These are phyloP conservation scores for Podaxis sp. DNA, from an alignment of 768 basidiomycete species.

Conservation along the genomic window DNA sequence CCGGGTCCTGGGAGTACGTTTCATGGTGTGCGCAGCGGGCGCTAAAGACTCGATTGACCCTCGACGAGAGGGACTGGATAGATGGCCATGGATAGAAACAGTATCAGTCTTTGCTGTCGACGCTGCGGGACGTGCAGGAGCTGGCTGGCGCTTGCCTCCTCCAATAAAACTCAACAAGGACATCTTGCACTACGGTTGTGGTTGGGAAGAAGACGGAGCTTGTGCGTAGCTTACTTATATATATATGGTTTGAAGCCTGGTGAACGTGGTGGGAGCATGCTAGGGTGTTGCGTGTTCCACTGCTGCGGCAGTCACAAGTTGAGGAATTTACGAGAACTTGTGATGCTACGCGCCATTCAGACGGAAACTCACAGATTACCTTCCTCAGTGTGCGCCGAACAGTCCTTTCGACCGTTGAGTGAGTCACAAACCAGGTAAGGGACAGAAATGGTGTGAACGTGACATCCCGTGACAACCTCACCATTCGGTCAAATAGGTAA, in stretches of 20 bases:
- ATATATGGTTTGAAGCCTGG: background rate
- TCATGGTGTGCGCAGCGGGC: background rate
- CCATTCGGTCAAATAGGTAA: no score
- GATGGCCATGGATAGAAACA: constrained; percentile 3
- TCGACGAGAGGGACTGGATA: background rate
- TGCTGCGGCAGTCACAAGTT: background rate
- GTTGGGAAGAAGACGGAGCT: background rate
- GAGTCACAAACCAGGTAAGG: no score
- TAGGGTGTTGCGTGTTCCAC: background rate
- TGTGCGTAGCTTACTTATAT: background rate
- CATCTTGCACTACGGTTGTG: constrained; percentile 2
- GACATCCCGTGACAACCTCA: no score
- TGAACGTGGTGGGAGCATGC: background rate
- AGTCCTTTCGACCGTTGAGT: no score
- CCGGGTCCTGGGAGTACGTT: background rate
- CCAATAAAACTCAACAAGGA: constrained; percentile 5
- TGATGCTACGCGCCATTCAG: background rate
- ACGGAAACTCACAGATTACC: background rate
- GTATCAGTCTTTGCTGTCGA: constrained; percentile 4
- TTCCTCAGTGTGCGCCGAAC: background rate
- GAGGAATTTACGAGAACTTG: background rate
- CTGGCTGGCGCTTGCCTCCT: background rate
- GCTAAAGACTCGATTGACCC: constrained; percentile 1
- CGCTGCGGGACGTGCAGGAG: background rate
- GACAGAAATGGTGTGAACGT: no score